Evolutionary conservation across 129 eudicot genomes (phyloP).

Genomic region (Centrapalus pauciflorus): DNA sequence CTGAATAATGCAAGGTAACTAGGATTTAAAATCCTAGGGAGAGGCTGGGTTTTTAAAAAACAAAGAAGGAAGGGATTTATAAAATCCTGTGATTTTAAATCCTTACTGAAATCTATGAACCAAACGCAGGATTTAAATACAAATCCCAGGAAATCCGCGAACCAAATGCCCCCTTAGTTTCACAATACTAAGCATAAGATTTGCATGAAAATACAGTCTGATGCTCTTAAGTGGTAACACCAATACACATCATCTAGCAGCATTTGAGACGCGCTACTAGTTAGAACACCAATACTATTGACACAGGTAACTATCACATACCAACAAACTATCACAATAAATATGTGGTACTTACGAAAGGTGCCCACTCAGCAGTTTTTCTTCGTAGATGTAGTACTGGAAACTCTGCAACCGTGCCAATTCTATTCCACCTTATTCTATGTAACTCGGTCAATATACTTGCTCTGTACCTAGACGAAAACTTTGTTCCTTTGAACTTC

Average conservation of each 20-base stretch:
- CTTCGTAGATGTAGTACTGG: constrained; percentile 83
- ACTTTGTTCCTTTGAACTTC: constrained; percentile 70
- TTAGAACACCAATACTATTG: background rate
- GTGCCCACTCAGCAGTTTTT: constrained; percentile 75
- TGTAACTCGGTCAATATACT: constrained; percentile 91
- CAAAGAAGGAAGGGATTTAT: no score
- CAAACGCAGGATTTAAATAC: no score
- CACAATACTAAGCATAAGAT: background rate
- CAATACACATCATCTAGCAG: background rate
- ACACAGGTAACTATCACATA: background rate
- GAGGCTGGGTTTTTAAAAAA: no score
- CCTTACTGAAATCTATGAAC: no score
- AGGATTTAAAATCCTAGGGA: no score
- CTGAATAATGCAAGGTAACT: no score
- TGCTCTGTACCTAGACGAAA: constrained; percentile 77
- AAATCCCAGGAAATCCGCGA: no score
- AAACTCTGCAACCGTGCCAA: constrained; percentile 68
- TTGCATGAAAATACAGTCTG: background rate
- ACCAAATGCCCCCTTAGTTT: no score
- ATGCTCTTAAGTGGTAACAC: background rate
- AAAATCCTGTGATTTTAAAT: no score
- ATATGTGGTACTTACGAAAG: constrained; percentile 53
- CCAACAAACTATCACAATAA: background rate
- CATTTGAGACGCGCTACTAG: background rate
- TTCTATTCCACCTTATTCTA: constrained; percentile 68